phyloP scores from a whole-genome alignment of 2,329 filamentous ascomycete species.

The Alternaria postmessia region DNA sequence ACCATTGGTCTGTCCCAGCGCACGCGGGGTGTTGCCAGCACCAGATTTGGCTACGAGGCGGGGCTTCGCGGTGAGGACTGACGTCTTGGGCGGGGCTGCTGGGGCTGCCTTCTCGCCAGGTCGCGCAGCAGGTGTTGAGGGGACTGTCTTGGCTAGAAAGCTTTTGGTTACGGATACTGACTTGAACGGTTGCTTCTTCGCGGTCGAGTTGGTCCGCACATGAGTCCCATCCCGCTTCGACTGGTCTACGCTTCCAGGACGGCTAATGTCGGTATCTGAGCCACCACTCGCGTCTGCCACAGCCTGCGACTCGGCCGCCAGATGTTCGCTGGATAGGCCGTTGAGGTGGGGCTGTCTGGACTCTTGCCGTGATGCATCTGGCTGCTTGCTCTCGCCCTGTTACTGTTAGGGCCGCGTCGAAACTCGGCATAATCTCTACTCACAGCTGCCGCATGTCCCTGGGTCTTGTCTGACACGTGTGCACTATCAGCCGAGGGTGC shows the following conservation, averaged over 20 bases:
- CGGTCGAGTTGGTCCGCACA: conserved; percentile 61
- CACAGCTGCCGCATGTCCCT: conserved; percentile 30
- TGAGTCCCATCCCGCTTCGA: conserved; percentile 67
- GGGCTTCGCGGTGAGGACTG: conserved; percentile 67
- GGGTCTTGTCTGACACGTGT: conserved; percentile 27
- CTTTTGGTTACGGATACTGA: conserved; percentile 85
- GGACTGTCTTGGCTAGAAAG: conserved; percentile 76
- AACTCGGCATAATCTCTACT: conserved; percentile 19
- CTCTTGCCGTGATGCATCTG: conserved; percentile 22
- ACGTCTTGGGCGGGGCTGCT: conserved; percentile 53
- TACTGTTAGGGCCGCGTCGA: conserved; percentile 24
- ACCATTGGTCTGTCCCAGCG: conserved; percentile 66
- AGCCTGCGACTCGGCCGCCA: conserved; percentile 42
- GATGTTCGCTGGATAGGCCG: conserved; percentile 47
- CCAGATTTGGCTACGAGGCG: conserved; percentile 80
- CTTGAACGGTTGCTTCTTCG: conserved; percentile 84
- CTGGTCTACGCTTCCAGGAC: conserved; percentile 61
- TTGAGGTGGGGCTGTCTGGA: conserved; percentile 43
- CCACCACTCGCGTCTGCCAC: conserved; percentile 76
- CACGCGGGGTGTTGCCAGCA: conserved; percentile 62
- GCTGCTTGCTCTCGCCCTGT: conserved; percentile 26
- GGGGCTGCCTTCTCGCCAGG: conserved; percentile 63
- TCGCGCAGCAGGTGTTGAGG: conserved; percentile 62
- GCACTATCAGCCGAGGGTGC: conserved; percentile 25
- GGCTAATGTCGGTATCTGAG: conserved; percentile 78